Evolutionary conservation across 441 rosid genomes (phyloP).

Genomic region (Euphorbia celastroides): DNA sequence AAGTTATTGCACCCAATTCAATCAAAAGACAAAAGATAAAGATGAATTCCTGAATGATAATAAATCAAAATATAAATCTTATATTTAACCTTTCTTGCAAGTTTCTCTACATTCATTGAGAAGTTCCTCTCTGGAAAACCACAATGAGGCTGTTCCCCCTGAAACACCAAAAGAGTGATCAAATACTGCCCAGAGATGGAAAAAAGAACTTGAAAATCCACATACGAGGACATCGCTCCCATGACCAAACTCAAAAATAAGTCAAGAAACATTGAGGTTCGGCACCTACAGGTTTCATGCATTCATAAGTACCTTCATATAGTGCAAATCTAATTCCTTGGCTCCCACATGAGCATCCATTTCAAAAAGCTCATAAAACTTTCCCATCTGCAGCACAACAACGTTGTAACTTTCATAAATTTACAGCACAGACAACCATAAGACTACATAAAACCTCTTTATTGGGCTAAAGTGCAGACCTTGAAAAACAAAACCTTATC

Average conservation of each 20-base stretch:
- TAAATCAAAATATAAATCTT: conserved; percentile 15
- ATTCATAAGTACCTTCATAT: conserved; percentile 99
- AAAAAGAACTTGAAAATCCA: conserved; percentile 4
- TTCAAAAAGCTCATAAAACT: conserved; percentile 97
- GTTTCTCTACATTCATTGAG: conserved; percentile 80
- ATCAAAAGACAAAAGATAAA: conserved; percentile 6
- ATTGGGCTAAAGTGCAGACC: conserved; percentile 36
- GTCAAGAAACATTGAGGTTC: conserved; percentile 8
- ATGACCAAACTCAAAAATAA: background rate
- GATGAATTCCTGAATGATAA: conserved; percentile 5
- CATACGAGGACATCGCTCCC: background rate
- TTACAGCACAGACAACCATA: conserved; percentile 7
- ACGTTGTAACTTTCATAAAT: conserved; percentile 15
- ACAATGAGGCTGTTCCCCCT: conserved; percentile 99
- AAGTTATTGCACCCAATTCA: too few relatives aligned
- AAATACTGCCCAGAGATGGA: conserved; percentile 15
- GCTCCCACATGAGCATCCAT: conserved; percentile 99
- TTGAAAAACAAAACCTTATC: conserved; percentile 98
- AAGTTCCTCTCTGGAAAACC: conserved; percentile 99
- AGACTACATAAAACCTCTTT: conserved; percentile 11
- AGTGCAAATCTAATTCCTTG: conserved; percentile 90
- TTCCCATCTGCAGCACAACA: conserved; percentile 79
- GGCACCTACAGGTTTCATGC: conserved; percentile 9
- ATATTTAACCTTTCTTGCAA: conserved; percentile 73
- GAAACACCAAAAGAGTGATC: conserved; percentile 19